A percentile compares a stretch with the other conserved stretches of the same genome.
phyloP scores from a whole-genome alignment of 2,329 filamentous ascomycete species.

The Neocucurbitaria cava region DNA sequence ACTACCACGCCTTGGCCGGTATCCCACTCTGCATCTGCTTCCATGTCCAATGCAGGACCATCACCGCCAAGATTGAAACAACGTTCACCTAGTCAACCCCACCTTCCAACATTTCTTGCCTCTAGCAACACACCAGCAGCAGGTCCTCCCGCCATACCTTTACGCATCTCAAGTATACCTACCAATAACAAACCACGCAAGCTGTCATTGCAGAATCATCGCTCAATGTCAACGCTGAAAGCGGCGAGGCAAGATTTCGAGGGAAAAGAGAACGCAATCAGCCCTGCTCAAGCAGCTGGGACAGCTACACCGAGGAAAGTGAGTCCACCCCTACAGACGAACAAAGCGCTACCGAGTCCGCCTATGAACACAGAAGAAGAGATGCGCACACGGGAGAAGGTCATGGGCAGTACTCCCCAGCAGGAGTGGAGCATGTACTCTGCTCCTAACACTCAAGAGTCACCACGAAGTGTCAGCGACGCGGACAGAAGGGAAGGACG shows the following conservation, averaged over 20 bases:
- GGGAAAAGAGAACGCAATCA: constrained; percentile 23
- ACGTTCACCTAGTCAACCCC: constrained; percentile 28
- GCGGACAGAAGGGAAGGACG: constrained; percentile 12
- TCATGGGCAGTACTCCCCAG: constrained; percentile 10
- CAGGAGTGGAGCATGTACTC: constrained; percentile 14
- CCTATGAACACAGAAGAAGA: constrained; percentile 27
- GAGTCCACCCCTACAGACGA: constrained; percentile 34
- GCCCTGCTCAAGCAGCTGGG: constrained; percentile 3
- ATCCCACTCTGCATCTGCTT: constrained; percentile 33
- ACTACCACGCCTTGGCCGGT: neutral
- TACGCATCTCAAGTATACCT: constrained; percentile 45
- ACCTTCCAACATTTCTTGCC: constrained; percentile 25
- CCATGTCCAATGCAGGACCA: constrained; percentile 13
- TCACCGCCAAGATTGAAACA: constrained; percentile 17
- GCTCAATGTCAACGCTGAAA: constrained; percentile 18
- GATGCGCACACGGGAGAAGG: constrained; percentile 22
- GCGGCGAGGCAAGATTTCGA: constrained; percentile 5
- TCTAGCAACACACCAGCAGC: constrained; percentile 10
- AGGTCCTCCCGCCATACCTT: constrained; percentile 39
- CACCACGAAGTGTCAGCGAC: constrained; percentile 16
- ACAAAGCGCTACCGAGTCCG: constrained; percentile 42
- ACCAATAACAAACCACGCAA: constrained; percentile 41
- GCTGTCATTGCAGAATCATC: constrained; percentile 35
- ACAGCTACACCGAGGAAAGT: constrained; percentile 16
- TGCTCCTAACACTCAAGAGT: constrained; percentile 3